Evolutionary conservation across 768 basidiomycete genomes (phyloP).

Genomic region (Suillus ampliporus): DNA sequence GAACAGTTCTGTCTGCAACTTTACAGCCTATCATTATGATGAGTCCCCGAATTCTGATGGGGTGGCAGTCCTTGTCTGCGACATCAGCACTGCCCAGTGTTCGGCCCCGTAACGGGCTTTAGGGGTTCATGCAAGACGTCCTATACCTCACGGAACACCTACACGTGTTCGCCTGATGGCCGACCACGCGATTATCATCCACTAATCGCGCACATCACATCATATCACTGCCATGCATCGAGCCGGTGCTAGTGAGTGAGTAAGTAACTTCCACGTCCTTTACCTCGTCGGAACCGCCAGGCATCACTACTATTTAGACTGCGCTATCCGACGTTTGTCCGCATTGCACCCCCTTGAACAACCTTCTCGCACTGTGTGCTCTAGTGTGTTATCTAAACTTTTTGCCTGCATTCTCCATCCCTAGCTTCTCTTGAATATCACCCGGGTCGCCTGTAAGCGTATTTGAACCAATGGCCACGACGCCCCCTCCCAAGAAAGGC

Average conservation of each 20-base stretch:
- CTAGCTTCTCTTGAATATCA: slow-evolving; percentile 10
- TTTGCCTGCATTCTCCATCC: slow-evolving; percentile 6
- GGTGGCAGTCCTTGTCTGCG: neutral
- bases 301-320: slow-evolving; percentile 38
- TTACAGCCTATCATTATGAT: neutral
- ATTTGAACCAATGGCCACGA: slow-evolving; percentile 34
- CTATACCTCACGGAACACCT: neutral
- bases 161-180: slow-evolving; percentile 40
- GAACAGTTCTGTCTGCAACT: neutral
- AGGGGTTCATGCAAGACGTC: neutral
- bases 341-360: slow-evolving; percentile 25
- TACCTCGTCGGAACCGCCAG: slow-evolving; percentile 44
- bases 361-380: slow-evolving; percentile 16
- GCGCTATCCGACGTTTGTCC: slow-evolving; percentile 26
- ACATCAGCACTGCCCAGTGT: neutral
- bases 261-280: slow-evolving; percentile 27
- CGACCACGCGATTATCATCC: slow-evolving; percentile 43
- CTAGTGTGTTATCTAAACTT: slow-evolving; percentile 13
- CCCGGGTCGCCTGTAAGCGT: neutral
- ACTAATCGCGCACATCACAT: slow-evolving; percentile 37
- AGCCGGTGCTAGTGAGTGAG: slow-evolving; percentile 21
- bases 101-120: neutral
- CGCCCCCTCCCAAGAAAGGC: slow-evolving; percentile 43
- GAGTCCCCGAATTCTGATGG: slow-evolving; percentile 3
- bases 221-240: slow-evolving; percentile 33